Evolutionary conservation across 2,329 filamentous ascomycete species (phyloP).

Genomic region (Thelonectria rubi): DNA sequence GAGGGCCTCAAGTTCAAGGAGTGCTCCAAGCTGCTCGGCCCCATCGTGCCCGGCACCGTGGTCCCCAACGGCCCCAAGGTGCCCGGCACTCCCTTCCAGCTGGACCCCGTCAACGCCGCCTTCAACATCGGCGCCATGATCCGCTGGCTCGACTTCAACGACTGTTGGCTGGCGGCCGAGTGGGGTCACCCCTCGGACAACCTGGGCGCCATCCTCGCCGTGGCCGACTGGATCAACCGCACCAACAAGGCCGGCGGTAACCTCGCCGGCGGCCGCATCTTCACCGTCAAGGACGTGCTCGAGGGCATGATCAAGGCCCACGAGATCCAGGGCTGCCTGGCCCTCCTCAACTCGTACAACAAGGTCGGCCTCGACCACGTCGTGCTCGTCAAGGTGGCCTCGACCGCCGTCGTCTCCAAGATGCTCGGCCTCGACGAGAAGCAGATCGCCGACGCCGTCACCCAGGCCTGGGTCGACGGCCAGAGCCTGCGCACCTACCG

Average conservation of each 20-base stretch:
- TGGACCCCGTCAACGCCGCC: conserved; percentile 93
- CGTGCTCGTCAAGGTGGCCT: conserved; percentile 96
- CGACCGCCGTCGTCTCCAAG: conserved; percentile 91
- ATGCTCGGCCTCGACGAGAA: conserved; percentile 89
- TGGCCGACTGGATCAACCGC: conserved; percentile 96
- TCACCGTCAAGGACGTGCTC: conserved; percentile 89
- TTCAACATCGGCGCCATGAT: conserved; percentile 99
- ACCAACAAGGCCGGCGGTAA: conserved; percentile 81
- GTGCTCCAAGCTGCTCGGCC: conserved; percentile 93
- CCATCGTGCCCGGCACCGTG: conserved; percentile 86
- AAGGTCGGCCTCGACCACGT: conserved; percentile 98
- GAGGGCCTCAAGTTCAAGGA: conserved; percentile 96
- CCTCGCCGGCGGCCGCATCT: conserved; percentile 85
- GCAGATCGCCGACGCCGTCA: conserved; percentile 94
- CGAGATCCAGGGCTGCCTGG: conserved; percentile 97
- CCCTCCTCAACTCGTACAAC: conserved; percentile 98
- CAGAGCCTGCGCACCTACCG: conserved; percentile 96
- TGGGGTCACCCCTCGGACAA: conserved; percentile 99
- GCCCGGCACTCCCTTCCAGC: conserved; percentile 89
- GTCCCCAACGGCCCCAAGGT: conserved; percentile 94
- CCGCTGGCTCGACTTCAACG: conserved; percentile 99
- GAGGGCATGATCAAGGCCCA: conserved; percentile 99
- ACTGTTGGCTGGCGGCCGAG: conserved; percentile 98
- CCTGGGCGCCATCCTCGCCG: conserved; percentile 93
- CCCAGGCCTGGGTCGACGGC: conserved; percentile 97